Evolutionary conservation across 306 rosid genomes (phyloP).

Genomic region (peach (Prunus persica)): Prunus_persica_NCBIv2 NC_034013.1:8503001-8503500

Average conservation of each 20-base stretch:
- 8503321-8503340: rapidly evolving
- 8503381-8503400: neutral
- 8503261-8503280: neutral
- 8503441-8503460: neutral
- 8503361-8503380: neutral
- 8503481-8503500: neutral
- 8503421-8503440: neutral
- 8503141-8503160: no score
- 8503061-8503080: no score
- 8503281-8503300: neutral
- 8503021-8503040: no score
- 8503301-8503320: neutral
- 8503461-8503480: neutral
- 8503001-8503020: no score
- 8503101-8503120: no score
- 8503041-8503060: no score
- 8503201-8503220: neutral
- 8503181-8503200: neutral
- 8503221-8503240: neutral
- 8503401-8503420: neutral
- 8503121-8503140: no score
- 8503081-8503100: no score
- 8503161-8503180: no score
- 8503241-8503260: neutral
- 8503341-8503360: neutral